Percentiles rank a stretch among this genome's conserved stretches.
phyloP scores from a whole-genome alignment of 345 rosid species.

The Adansonia digitata region DNA sequence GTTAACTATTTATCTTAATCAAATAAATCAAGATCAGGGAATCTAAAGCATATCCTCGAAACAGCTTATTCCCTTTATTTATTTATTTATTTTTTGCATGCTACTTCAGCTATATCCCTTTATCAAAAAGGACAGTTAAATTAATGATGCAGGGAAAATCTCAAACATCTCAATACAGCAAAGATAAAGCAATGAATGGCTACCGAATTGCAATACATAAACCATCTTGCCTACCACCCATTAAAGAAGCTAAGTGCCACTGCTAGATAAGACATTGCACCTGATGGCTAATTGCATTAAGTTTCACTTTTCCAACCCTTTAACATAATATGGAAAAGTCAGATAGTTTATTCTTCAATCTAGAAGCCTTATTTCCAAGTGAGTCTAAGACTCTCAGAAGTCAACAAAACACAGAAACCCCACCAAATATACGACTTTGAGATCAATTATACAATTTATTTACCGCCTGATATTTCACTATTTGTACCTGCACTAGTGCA shows the following conservation, averaged over 20 bases:
- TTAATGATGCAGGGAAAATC: not conserved
- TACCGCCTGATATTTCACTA: not conserved
- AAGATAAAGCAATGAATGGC: not conserved
- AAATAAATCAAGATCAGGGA: not conserved
- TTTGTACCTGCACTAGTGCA: not conserved
- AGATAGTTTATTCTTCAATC: not conserved
- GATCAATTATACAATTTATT: not conserved
- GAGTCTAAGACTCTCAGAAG: not conserved
- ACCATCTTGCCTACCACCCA: not conserved
- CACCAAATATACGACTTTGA: not conserved
- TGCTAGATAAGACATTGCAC: not conserved
- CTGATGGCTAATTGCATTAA: not conserved
- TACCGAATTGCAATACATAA: not conserved
- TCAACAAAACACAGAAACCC: not conserved
- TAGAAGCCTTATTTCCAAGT: not conserved
- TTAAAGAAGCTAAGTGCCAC: not conserved
- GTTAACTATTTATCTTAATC: slow-evolving; percentile 1
- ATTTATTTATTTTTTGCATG: not conserved
- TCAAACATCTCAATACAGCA: not conserved
- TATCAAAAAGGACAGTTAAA: not conserved
- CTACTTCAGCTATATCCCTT: not conserved
- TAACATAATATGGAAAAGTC: not conserved
- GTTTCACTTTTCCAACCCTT: not conserved
- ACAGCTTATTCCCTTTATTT: not conserved
- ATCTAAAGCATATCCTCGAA: not conserved